Evolutionary conservation across 2,329 filamentous ascomycete genomes (phyloP).

Genomic region (Endothia cerciana): DNA sequence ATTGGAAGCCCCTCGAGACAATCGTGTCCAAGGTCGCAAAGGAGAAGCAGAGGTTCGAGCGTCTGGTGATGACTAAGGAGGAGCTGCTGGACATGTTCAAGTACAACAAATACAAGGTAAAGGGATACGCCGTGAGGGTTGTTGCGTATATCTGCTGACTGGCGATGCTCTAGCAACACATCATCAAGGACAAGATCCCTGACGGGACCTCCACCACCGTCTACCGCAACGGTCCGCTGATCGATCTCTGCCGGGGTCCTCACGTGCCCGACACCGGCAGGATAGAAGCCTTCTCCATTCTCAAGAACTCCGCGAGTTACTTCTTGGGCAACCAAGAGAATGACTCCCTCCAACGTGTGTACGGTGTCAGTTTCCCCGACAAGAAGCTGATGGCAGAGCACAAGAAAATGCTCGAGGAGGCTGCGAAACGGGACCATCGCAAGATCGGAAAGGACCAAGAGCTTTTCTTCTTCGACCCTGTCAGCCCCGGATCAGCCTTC

Average conservation of each 20-base stretch:
- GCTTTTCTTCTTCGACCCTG: conserved; percentile 94
- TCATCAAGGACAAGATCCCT: conserved; percentile 89
- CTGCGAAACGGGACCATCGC: conserved; percentile 95
- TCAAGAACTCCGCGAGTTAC: conserved; percentile 73
- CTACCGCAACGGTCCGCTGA: conserved; percentile 89
- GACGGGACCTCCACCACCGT: conserved; percentile 92
- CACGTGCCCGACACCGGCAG: conserved; percentile 92
- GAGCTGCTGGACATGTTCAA: conserved; percentile 94
- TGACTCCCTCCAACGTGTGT: conserved; percentile 94
- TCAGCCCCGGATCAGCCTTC: conserved; percentile 92
- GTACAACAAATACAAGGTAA: conserved; percentile 91
- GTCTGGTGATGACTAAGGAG: conserved; percentile 85
- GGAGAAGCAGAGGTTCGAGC: conserved; percentile 94
- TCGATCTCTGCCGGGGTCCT: conserved; percentile 93
- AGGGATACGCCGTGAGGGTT: background rate
- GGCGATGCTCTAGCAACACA: conserved; percentile 69
- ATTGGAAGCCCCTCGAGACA: conserved; percentile 84
- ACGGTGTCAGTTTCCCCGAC: conserved; percentile 92
- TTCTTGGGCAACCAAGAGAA: conserved; percentile 94
- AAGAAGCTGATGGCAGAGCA: conserved; percentile 95
- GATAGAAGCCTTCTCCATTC: conserved; percentile 92
- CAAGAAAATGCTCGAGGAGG: conserved; percentile 93
- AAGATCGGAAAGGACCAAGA: conserved; percentile 95
- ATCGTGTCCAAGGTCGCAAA: conserved; percentile 86
- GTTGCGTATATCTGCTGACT: background rate